Evolutionary conservation across 2,329 filamentous ascomycete genomes (phyloP), one percentile per base, ranked within the genome.

Genomic region (Penicillium sp.): DNA sequence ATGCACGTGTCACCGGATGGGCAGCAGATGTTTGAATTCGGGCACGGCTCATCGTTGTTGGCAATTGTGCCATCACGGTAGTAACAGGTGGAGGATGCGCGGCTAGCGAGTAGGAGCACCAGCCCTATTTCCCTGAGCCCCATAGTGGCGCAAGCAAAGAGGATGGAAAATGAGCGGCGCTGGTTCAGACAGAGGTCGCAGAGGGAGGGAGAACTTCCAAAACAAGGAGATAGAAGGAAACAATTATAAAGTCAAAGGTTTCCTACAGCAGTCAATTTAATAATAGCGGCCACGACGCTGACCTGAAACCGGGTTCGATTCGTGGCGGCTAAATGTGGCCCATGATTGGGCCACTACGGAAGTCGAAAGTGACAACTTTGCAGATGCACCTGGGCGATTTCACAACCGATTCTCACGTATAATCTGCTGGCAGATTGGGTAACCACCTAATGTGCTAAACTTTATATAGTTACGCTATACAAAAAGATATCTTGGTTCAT

Each of bases 1-100:
- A 41, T 21, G 50, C 50, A 53, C 15, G 13, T 38, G 19, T 21
- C 50, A 21, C 30, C 50, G 7, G 50, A 53, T 21, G 50, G 50
- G 35, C 15, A 53, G 35, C 50, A 53, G 35, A 41, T 53, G 21
- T 19, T 35, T 17, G 50, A 53, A 21, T 53, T 38, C 11, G 50
- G 50, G 30, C 50, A 53, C 7, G 50, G 50, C 7, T n/a, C 30
- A 21, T 53, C 50, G 2, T 53, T 13, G 38, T 19, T 9, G 29
- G 50, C 50, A 8, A 38, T 35, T 5, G 31, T 53, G 30, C 50
- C 50, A 13, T 53, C 50, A n/a, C 50, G 50, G 30, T 53, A 53
- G 35, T 53, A 53, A 38, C 50, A 53, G n/a, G 50, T 53, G 35
- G 35, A 41, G 35, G 35, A 41, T 41, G 35, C 35, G 35, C 35